Base-by-base conservation (phyloP, 192 early-diverging fungal genomes). In the Coemansia sp. region DNA sequence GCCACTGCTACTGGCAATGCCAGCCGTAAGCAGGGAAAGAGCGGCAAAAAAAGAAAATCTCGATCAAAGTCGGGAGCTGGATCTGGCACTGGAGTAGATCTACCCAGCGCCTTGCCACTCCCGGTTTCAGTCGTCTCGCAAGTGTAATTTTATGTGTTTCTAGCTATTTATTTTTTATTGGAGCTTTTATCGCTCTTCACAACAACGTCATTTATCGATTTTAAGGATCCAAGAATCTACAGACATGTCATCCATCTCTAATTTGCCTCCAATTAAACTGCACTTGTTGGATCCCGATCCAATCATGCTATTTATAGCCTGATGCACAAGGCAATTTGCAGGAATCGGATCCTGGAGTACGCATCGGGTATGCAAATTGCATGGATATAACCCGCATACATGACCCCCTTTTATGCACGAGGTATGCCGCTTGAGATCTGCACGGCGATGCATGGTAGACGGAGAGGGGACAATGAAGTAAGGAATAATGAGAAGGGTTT, bases 111-210 rank as follows among this genome's bases (percentile, higher is more conserved):
- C 23, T 28, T 72, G 38, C 71, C 78, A 21, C 63, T 76, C 6
- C 73, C 72, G 16, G 74, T 68, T 66, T 64, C 74, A 66, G 66
- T 81, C 63, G 35, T 58, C 42, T 59, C 76, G 35, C 72, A 69
- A 63, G 66, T 81, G 78, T 81, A 81, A 81, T 76, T 81, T 23
- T 76, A 74, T 16, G 32, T 58, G 55, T 32, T 58, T 57, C 30
- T 58, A 58, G 11, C 7, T 16, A 30, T 16, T 23, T 33, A 11
- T 8, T 8, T 58, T 58, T 58, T 26, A 26, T 26, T 26, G 7
- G 21, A 58, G 47, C 19, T 21, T 49, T 21, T 49, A 9, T 23
- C 4, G 13, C 16, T 43, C 42, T 7, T 49, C 47, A 17, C 17
- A 46, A 46, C 17, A 14, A 46, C 43, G 5, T 17, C 4, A 43